Base-by-base conservation (phyloP, 163 green algal species). In the Smithsoniella earleae region DNA sequence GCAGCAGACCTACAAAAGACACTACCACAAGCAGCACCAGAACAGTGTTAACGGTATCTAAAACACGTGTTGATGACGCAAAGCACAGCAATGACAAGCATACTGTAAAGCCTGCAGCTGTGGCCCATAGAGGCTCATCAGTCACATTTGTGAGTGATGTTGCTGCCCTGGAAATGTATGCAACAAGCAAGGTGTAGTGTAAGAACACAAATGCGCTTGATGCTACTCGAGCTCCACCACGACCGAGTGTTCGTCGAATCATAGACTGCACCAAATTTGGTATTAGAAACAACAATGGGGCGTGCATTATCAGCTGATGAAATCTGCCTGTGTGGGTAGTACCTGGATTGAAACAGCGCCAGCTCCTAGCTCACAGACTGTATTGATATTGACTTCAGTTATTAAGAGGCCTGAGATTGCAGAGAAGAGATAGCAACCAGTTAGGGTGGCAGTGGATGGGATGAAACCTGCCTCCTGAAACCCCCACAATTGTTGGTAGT, bases 171-270 rank as follows among this genome's bases (percentile, higher is more conserved):
- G 44, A 64, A 73, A 66, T 54, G 80, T 78, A 93, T 33, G 89
- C 89, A 8, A 92, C 87, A 22, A 94, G 81, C 33, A 94, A 77
- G 1, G 81, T 73, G 62, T 91, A 89, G 77, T 93, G 86, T 33
- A 95, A 82, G 72, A 92, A 85, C 1, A 89, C 22, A 74, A 93
- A 95, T 4, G 83, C 62, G 0, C 36, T 66, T 13, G 65, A 80
- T 4, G 82, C 74, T 1, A 86, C 36, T 0, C 37, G 2, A 1
- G 77, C 76, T 6, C 87, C 87, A 0, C 33, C 13, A 0, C 40
- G 30, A 2, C 89, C 88, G 2, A 95, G 81, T 0, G 88, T 93
- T 2, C 74, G 40, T 22, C 81, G 38, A 2, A 84, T 80, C 87
- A 94, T 93, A 22, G 77, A 69, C 58, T 69, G 58, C 58, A 40